Conservation (phyloP, 495 filamentous ascomycete genomes). For the Xylaria bambusicola region DNA sequence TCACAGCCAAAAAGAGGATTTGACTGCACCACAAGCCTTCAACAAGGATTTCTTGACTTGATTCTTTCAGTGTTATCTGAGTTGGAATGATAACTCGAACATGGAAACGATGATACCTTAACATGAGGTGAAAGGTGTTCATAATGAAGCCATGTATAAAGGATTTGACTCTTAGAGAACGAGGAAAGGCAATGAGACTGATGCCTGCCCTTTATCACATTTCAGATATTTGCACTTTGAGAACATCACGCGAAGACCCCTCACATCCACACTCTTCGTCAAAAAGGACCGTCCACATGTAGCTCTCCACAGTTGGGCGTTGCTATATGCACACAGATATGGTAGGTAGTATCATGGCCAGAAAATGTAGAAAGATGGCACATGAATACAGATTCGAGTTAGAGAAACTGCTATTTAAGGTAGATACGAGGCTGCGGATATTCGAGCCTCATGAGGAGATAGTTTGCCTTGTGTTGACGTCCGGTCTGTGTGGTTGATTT, state of each 20-base stretch:
- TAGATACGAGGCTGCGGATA: neutral
- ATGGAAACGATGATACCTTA: neutral
- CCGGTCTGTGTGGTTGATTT: no score
- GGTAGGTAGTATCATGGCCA: neutral
- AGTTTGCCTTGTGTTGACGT: no score
- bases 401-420: neutral
- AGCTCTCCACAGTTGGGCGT: constrained; percentile 7
- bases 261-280: neutral
- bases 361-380: neutral
- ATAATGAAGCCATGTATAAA: no score
- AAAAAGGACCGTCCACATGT: constrained; percentile 11
- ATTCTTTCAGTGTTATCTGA: neutral
- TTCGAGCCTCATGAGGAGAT: no score
- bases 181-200: neutral
- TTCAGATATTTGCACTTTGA: constrained; percentile 8
- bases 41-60: no score
- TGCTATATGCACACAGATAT: neutral
- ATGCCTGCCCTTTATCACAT: constrained; percentile 13
- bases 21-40: neutral
- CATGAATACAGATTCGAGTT: neutral
- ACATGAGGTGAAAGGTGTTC: neutral
- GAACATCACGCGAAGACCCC: constrained; percentile 4
- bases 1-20: neutral
- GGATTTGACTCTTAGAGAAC: no score
- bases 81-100: neutral